These are phyloP conservation scores for Seiridium cupressi DNA, from an alignment of 2,329 filamentous ascomycete species.

Conservation along the genomic window DNA sequence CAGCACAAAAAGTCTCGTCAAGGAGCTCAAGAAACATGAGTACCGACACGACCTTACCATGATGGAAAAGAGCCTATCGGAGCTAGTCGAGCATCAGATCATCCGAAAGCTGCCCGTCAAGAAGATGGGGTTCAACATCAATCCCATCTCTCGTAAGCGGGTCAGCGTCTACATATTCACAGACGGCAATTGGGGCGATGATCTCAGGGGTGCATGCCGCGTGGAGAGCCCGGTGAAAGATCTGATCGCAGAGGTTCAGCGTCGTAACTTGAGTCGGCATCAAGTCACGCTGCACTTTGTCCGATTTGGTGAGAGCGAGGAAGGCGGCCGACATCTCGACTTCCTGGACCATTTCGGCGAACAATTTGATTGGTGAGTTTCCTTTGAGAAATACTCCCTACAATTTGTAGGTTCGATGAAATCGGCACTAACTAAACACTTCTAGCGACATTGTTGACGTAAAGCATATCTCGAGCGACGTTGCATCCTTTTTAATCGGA, in stretches of 20 bases:
- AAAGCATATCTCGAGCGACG: constrained; percentile 11
- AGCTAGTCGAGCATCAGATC: constrained; percentile 11
- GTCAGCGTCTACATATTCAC: constrained; percentile 2
- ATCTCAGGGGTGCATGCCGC: constrained; percentile 5
- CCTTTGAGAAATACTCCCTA: not conserved
- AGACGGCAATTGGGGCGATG: not conserved
- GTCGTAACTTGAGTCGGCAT: not conserved
- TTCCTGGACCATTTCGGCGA: not conserved
- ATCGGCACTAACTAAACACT: constrained; percentile 1
- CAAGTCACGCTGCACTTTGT: constrained; percentile 5
- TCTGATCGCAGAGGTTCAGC: not conserved
- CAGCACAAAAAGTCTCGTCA: constrained; percentile 5
- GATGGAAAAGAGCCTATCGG: constrained; percentile 12
- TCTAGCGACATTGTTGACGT: constrained; percentile 15
- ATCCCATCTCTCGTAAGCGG: constrained; percentile 1
- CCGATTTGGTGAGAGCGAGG: not conserved
- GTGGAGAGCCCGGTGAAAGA: constrained; percentile 10
- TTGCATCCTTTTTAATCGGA: constrained; percentile 10
- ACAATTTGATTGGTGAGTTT: constrained; percentile 1
- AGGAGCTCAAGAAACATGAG: constrained; percentile 1
- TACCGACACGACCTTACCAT: constrained; percentile 7
- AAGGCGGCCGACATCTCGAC: not conserved
- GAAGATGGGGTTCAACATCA: constrained; percentile 12
- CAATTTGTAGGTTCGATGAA: not conserved
- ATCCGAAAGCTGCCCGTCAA: constrained; percentile 9